Base-by-base conservation (phyloP, 139 green algal species). In the Chloropicon primus region DNA sequence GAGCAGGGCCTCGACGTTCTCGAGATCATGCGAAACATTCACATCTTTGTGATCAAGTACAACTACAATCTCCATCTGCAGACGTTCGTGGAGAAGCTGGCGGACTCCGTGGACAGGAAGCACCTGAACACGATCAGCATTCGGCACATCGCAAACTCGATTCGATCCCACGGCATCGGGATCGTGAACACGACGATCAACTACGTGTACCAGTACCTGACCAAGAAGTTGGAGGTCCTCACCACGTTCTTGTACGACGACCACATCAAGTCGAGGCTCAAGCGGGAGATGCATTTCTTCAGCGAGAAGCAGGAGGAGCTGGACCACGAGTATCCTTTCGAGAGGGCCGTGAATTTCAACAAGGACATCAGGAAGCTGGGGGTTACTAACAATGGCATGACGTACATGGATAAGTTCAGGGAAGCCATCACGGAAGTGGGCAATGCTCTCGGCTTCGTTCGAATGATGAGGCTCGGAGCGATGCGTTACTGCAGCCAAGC, bases 1-100 rank as follows among this genome's bases (percentile, higher is more conserved):
- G 78, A 83, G 53, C 78, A 84, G 17, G 78, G 74, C 21, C 75
- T 81, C 22, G 81, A 85, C 71, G 81, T 85, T 22, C 2, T 85
- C 2, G 79, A 77, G 2, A 5, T 85, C 1, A 80, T 85, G 73
- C 72, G 79, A 22, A 80, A 85, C 26, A 28, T 85, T 17, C 81
- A 81, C 78, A 2, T 76, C 22, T 83, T 85, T 25, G 73, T 73
- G 1, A 23, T 27, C 25, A 24, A 27, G 23, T 85, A 83, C 78
- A 54, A 17, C 21, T 85, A 85, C 79, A 78, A 83, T 25, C 28
- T 84, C 23, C 78, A 79, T 27, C 24, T 25, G 5, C 80, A 84
- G 29, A 75, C 22, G 10, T 81, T 81, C 54, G 25, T 84, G 24
- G 76, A 84, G 23, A 72, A 74, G 23, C 29, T 41, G 1, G 24